phyloP scores from a whole-genome alignment of 805 yeast genomes.

The Ogataea trehalophila region DNA sequence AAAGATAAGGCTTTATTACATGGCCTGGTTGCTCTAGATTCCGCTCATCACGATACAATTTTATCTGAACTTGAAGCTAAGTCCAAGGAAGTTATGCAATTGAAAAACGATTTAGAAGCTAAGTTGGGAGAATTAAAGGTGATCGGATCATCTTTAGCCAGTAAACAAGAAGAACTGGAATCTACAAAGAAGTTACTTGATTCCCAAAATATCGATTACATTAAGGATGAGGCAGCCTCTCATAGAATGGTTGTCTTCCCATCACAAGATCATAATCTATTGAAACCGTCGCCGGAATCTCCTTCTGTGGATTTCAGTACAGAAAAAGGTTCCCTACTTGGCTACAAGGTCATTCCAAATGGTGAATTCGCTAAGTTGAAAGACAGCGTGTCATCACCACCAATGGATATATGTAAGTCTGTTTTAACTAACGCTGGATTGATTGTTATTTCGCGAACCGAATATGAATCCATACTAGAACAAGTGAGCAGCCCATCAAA shows the following conservation, averaged over 20 bases:
- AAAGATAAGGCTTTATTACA: slow-evolving; percentile 22
- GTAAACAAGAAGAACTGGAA: slow-evolving; percentile 1
- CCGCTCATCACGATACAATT: slow-evolving; percentile 10
- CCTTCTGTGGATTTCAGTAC: slow-evolving; percentile 25
- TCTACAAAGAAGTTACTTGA: slow-evolving; percentile 10
- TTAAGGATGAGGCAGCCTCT: slow-evolving; percentile 7
- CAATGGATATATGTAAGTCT: slow-evolving; percentile 1
- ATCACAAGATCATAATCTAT: slow-evolving; percentile 1
- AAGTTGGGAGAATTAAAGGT: neutral
- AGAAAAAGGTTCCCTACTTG: slow-evolving; percentile 15
- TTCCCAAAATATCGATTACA: slow-evolving; percentile 23
- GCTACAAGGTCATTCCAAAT: slow-evolving; percentile 10
- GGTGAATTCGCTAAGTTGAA: slow-evolving; percentile 1
- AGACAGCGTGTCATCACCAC: neutral
- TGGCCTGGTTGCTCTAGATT: slow-evolving; percentile 20
- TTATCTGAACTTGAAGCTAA: neutral
- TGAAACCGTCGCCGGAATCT: slow-evolving; percentile 2
- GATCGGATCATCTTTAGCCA: neutral
- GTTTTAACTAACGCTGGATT: slow-evolving; percentile 14
- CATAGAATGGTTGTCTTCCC: slow-evolving; percentile 4
- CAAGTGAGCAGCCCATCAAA: slow-evolving; percentile 11
- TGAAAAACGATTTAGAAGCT: neutral
- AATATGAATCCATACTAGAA: slow-evolving; percentile 7
- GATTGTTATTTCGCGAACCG: slow-evolving; percentile 9
- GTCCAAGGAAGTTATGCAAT: neutral